phyloP scores from a whole-genome alignment of 1,139 yeast species.

The Magnusiomyces ingens region DNA sequence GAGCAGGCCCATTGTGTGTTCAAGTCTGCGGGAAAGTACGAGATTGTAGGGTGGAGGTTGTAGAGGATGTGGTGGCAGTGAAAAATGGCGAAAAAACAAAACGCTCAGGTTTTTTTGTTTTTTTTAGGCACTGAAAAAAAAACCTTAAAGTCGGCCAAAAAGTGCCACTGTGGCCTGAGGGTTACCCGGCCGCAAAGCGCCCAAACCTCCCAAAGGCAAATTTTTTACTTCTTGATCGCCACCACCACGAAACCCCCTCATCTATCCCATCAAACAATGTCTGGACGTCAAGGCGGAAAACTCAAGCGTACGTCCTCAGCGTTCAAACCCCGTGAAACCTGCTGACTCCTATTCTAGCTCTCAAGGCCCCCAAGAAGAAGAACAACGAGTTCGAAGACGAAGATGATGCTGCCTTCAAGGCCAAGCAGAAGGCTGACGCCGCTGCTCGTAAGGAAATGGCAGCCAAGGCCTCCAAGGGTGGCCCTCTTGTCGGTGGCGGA shows the following conservation, averaged over 20 bases:
- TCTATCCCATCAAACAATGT: constrained; percentile 31
- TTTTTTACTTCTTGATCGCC: neutral
- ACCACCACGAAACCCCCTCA: neutral
- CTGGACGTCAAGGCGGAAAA: constrained; percentile 44
- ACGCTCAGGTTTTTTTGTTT: no score
- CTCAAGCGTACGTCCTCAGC: constrained; percentile 37
- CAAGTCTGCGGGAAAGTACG: no score
- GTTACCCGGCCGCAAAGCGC: no score
- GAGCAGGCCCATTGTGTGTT: constrained; percentile 47
- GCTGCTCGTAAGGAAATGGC: constrained; percentile 90
- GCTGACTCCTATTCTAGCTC: constrained; percentile 26
- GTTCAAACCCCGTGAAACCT: neutral
- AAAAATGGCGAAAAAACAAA: no score
- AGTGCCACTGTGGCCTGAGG: no score
- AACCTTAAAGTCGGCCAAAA: no score
- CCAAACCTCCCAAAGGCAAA: neutral
- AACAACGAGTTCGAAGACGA: constrained; percentile 68
- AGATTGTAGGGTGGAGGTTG: no score
- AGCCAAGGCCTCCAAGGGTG: constrained; percentile 79
- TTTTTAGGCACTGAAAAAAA: no score
- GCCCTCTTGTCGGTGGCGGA: constrained; percentile 89
- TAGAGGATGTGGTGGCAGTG: no score
- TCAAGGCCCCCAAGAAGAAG: constrained; percentile 50
- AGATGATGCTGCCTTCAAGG: constrained; percentile 84
- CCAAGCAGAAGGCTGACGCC: constrained; percentile 91